A percentile compares a stretch with the other conserved stretches of the same genome.
phyloP scores from a whole-genome alignment of 2,329 filamentous ascomycete species.

The Pseudogymnoascus sp. region DNA sequence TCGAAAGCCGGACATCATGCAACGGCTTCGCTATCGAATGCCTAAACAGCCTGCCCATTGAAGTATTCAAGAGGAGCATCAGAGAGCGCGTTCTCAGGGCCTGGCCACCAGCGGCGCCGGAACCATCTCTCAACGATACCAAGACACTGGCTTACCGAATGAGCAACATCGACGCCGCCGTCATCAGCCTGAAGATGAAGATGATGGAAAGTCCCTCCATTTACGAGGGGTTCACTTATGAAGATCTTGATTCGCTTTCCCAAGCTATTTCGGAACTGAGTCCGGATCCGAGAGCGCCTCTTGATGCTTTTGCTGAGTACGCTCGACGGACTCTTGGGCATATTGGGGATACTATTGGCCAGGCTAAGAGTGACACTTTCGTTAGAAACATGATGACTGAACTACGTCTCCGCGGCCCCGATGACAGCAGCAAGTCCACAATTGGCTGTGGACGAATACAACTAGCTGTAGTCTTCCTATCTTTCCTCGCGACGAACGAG shows the following conservation, averaged over 20 bases:
- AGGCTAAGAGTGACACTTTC: slow-evolving; percentile 18
- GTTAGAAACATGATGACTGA: background rate
- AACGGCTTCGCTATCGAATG: slow-evolving; percentile 22
- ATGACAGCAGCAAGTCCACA: background rate
- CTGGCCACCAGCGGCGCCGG: slow-evolving; percentile 15
- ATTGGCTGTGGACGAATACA: background rate
- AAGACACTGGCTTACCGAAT: slow-evolving; percentile 7
- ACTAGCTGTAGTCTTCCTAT: background rate
- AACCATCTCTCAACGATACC: background rate
- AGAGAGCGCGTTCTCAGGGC: slow-evolving; percentile 36
- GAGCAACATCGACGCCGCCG: slow-evolving; percentile 17
- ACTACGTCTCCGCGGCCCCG: background rate
- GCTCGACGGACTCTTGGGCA: slow-evolving; percentile 21
- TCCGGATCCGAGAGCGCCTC: slow-evolving; percentile 8
- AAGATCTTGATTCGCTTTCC: slow-evolving; percentile 29
- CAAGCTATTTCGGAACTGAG: slow-evolving; percentile 15
- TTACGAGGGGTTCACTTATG: slow-evolving; percentile 38
- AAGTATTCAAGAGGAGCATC: slow-evolving; percentile 34
- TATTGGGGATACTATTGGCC: slow-evolving; percentile 15
- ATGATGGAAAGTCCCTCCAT: slow-evolving; percentile 44
- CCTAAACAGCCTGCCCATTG: slow-evolving; percentile 24
- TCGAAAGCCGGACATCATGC: slow-evolving; percentile 14
- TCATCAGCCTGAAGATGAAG: slow-evolving; percentile 40
- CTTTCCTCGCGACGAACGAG: background rate
- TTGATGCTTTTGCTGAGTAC: slow-evolving; percentile 22